phyloP scores from a whole-genome alignment of 768 basidiomycete species.

The Trametes gibbosa region DNA sequence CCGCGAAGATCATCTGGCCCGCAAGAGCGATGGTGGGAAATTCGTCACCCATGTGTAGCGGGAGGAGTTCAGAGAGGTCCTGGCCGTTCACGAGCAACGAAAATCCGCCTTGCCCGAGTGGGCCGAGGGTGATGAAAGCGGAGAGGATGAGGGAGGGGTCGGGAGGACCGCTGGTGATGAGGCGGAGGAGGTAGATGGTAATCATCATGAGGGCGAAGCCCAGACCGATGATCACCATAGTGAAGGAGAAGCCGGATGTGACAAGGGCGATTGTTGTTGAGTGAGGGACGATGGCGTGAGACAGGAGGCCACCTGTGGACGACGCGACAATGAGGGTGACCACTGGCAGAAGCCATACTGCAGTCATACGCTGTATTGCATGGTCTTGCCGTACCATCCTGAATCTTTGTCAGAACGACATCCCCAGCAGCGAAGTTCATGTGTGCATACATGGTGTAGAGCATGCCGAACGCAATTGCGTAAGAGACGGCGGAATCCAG shows the following conservation, averaged over 20 bases:
- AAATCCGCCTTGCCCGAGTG: slow-evolving; percentile 52
- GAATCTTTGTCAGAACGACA: neutral
- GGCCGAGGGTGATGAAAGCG: slow-evolving; percentile 50
- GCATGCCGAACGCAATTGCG: slow-evolving; percentile 45
- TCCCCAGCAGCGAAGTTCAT: neutral
- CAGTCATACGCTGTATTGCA: slow-evolving; percentile 37
- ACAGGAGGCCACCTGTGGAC: slow-evolving; percentile 47
- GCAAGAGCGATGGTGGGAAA: slow-evolving; percentile 35
- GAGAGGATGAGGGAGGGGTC: slow-evolving; percentile 40
- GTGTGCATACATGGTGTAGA: slow-evolving; percentile 44
- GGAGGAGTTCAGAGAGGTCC: slow-evolving; percentile 35
- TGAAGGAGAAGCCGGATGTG: slow-evolving; percentile 42
- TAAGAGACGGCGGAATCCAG: slow-evolving; percentile 41
- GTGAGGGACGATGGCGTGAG: slow-evolving; percentile 36
- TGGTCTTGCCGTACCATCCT: slow-evolving; percentile 48
- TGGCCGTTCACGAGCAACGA: slow-evolving; percentile 42
- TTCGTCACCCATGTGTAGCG: slow-evolving; percentile 28
- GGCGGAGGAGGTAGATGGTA: slow-evolving; percentile 44
- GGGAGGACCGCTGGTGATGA: slow-evolving; percentile 41
- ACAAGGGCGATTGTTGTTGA: slow-evolving; percentile 39
- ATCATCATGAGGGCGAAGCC: slow-evolving; percentile 49
- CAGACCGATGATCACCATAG: slow-evolving; percentile 45
- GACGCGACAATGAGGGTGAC: slow-evolving; percentile 54
- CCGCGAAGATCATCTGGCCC: slow-evolving; percentile 42
- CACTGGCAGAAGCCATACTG: slow-evolving; percentile 50